Base-by-base conservation (phyloP, 345 rosid genomes). In the Hirschfeldia incana region DNA sequence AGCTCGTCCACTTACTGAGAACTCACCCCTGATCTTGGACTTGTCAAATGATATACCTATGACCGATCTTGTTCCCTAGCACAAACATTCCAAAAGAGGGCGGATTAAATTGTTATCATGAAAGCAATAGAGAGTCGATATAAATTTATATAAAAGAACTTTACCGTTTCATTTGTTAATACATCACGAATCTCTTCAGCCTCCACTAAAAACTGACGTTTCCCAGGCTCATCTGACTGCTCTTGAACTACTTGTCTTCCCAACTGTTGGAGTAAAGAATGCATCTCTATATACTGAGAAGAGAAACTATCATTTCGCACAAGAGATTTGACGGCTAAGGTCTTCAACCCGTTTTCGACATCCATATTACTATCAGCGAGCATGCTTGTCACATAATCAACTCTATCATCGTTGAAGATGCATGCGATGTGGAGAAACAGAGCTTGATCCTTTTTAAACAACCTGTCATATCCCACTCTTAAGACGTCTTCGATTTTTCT, bases 51-150 rank as follows among this genome's bases (percentile, higher is more conserved):
- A 49, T 42, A 82, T 73, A 3, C 83, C 83, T 27, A 70, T 16
- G 5, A 81, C 8, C 8, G 59, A 44, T 78, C 74, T 32, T 15
- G 76, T 67, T 7, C 80, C 84, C 83, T 84, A 42, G 21, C 21
- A 4, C 10, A 39, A 32, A 34, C 0, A 28, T 7, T 28, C 3
- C 16, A 28, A 61, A 64, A 76, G 0, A 60, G 33, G 6, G 17
- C 21, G 6, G 6, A 4, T 58, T 21, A 69, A 34, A 57, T 1
- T 27, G 21, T 12, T 57, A 5, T 70, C 21, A 21, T 21, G 21
- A 21, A 21, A 21, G 21, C 21, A 21, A 21, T 21, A 21, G 21
- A 21, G 21, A 21, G 21, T 21, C 0, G 21, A 21, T 21, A 21
- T 21, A 21, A 0, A 21, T 21, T 21, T 0, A 0, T 1, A 0